These are phyloP conservation scores for Euphorbia tirucalli DNA, from an alignment of 345 rosid genomes.

Conservation along the genomic window DNA sequence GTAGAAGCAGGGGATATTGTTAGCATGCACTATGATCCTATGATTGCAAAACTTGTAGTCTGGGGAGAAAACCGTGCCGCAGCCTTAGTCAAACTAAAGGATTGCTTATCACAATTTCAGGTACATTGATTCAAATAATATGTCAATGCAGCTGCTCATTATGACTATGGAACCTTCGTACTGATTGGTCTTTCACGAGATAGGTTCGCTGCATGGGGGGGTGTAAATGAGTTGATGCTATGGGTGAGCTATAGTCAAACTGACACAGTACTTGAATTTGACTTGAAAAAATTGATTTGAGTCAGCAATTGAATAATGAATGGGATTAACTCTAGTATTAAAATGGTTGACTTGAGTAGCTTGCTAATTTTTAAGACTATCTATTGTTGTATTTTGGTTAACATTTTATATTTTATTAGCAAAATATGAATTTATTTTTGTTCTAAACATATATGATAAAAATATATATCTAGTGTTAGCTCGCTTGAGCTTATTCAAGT, in stretches of 20 bases:
- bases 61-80: slow-evolving; percentile 80
- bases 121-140: slow-evolving; percentile 30
- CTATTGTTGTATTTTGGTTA: too few species aligned
- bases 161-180: slow-evolving; percentile 12
- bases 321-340: not conserved
- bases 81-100: slow-evolving; percentile 82
- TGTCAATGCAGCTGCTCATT: slow-evolving; percentile 13
- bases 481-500: not conserved
- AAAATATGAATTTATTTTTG: too few species aligned
- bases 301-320: not conserved
- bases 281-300: too few species aligned
- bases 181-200: slow-evolving; percentile 2
- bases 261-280: not conserved
- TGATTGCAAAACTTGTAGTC: slow-evolving; percentile 98
- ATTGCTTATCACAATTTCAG: slow-evolving; percentile 86
- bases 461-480: not conserved
- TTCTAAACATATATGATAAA: not conserved
- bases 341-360: not conserved
- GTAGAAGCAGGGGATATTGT: slow-evolving; percentile 88
- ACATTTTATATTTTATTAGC: not conserved
- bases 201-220: not conserved
- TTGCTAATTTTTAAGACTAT: not conserved
- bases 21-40: slow-evolving; percentile 99
- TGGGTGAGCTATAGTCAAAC: not conserved
- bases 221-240: not conserved